Percentiles rank a stretch among this genome's conserved stretches.
These are phyloP conservation scores for Mortierella hygrophila DNA, from an alignment of 192 early-diverging fungal species.

Conservation along the genomic window DNA sequence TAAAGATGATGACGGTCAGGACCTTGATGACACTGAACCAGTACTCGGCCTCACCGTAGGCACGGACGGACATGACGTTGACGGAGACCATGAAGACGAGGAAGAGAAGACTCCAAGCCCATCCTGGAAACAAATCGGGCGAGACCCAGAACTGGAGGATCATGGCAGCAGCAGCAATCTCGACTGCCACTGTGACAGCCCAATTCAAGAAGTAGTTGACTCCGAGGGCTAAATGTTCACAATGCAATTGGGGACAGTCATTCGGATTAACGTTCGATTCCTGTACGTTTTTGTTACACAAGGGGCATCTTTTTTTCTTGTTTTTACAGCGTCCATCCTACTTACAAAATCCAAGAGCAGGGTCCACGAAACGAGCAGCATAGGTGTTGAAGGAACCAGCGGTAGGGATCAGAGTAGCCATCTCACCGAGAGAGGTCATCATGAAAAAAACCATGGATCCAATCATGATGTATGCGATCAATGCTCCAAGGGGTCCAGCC, in stretches of 20 bases:
- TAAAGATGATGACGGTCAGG: constrained; percentile 85
- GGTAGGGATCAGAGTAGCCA: constrained; percentile 88
- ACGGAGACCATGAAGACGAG: constrained; percentile 76
- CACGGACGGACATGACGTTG: constrained; percentile 79
- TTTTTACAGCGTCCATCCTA: neutral
- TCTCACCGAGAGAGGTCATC: constrained; percentile 87
- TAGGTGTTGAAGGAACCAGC: constrained; percentile 87
- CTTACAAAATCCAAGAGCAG: constrained; percentile 82
- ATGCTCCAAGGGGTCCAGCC: constrained; percentile 84
- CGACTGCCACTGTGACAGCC: constrained; percentile 80
- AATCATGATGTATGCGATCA: constrained; percentile 80
- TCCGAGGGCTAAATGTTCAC: constrained; percentile 31
- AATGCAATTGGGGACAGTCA: neutral
- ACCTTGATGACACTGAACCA: constrained; percentile 90
- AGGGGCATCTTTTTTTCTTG: neutral
- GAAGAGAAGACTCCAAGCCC: constrained; percentile 64
- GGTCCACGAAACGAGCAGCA: constrained; percentile 88
- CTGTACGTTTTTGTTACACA: neutral
- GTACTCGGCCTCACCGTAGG: constrained; percentile 93
- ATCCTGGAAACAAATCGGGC: constrained; percentile 35
- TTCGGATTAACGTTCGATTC: neutral
- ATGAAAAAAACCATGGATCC: constrained; percentile 81
- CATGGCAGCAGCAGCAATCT: constrained; percentile 85
- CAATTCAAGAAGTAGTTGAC: constrained; percentile 76
- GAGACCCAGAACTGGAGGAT: constrained; percentile 79